Base-by-base conservation (phyloP, 108 stramenopile species). In the Cyclostephanos tholiformis region DNA sequence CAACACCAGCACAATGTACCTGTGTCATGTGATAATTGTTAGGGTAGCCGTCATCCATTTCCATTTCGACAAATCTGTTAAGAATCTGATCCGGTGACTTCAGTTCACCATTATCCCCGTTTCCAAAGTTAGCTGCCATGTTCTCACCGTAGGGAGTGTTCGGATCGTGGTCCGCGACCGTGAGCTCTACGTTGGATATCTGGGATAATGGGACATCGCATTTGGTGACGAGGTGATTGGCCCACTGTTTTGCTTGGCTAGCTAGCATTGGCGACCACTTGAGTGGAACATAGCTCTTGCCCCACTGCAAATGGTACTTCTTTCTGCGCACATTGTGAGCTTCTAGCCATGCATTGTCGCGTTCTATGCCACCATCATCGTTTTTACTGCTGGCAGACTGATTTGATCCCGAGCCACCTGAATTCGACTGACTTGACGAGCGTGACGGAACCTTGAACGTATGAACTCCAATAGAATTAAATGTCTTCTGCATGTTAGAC, bases 261-360 rank as follows among this genome's bases (percentile, higher is more conserved):
- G 61, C 61, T 62, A 62, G 22, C 49, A 49, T 46, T 25, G 65
- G 65, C n/a, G 65, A 65, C 76, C 76, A 77, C 30, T 72, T 72
- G 14, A 77, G 56, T 13, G 76, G 76, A 5, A 77, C 76, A 38
- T 77, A 77, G 38, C 44, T 44, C 25, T 32, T 48, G 13, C 70
- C 70, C 27, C 63, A 77, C 26, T 71, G 41, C 20, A 23, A 23
- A 20, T 77, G 76, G 43, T 55, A 71, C 29, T 52, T 64, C 30
- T 71, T 64, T 43, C 76, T 63, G 20, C 76, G 76, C 23, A 62
- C 26, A 39, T 77, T 77, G 63, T 77, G 76, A 17, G 70, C 71
- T 0, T 48, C 44, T 13, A 77, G 39, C 76, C 76, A 77, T 50
- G 71, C 74, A 17, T 75, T 2, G 32, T 75, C 74, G 52, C 74